Evolutionary conservation across 805 yeast genomes (phyloP), one percentile per base, ranked within the genome.

Genomic region (Hemisphaericaspora nanyangensis): DNA sequence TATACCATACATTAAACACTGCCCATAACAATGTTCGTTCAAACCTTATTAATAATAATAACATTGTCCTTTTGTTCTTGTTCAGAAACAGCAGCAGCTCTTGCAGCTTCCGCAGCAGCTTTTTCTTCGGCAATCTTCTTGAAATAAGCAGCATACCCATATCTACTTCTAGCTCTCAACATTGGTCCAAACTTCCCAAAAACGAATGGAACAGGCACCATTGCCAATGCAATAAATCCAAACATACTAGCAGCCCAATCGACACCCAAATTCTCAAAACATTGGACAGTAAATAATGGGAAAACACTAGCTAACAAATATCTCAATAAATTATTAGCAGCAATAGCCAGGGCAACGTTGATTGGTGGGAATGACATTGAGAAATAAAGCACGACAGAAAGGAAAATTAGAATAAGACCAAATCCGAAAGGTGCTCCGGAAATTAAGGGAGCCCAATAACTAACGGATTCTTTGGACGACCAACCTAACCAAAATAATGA

Each of bases 271-370:
- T 72, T 79, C 15, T 72, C 57, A 65, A 83, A 82, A 95, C 89
- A 85, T 62, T 88, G 96, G 16, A 80, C 76, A 1, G 89, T 85
- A 63, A 89, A 88, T 43, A 89, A 68, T 40, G 96, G 96, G 71
- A 89, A 82, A 16, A 80, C 85, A 6, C 87, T 79, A 7, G 95
- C 87, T 45, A 84, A 57, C 24, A 82, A 49, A 55, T 86, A 87
- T 63, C 96, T 76, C 41, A 82, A 60, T 53, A 89, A 68, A 57
- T 85, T 86, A 63, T 88, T 89, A 11, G 95, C 96, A 26, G 95
- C 95, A 45, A 87, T 60, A 3, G 95, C 91, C n/a, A 91, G 81
- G 0, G 96, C 95, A 17, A 87, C 83, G 25, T 75, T 73, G 25
- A 79, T 60, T 34, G 91, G 88, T 19, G 93, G 91, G 58, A 79